Conservation (phyloP, 2,329 filamentous ascomycete species). For the Penicillium italicum region DNA sequence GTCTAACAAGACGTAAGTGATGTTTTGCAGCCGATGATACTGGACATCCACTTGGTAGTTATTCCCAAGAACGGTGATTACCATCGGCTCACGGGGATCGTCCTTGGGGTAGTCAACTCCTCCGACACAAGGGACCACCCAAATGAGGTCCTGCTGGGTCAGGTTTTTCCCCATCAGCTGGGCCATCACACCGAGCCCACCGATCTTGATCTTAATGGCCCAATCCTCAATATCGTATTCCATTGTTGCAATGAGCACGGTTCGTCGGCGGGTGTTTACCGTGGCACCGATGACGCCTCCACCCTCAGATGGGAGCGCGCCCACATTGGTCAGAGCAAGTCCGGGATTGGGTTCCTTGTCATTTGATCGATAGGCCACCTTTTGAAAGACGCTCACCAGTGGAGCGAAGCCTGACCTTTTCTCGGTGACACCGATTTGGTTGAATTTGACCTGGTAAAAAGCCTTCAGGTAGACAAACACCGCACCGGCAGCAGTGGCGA, state of each 20-base stretch:
- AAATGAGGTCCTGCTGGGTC: conserved; percentile 62
- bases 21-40: conserved; percentile 61
- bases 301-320: conserved; percentile 31
- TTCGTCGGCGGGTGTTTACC: conserved; percentile 42
- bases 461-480: conserved; percentile 58
- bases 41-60: conserved; percentile 61
- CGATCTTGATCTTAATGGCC: conserved; percentile 68
- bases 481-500: conserved; percentile 48
- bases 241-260: conserved; percentile 66
- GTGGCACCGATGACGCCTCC: conserved; percentile 27
- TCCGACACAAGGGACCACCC: conserved; percentile 60
- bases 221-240: conserved; percentile 70
- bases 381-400: conserved; percentile 16
- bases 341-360: neutral
- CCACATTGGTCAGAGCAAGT: conserved; percentile 14
- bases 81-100: conserved; percentile 57
- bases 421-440: conserved; percentile 54
- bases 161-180: conserved; percentile 65
- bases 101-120: conserved; percentile 64
- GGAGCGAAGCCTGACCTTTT: conserved; percentile 45
- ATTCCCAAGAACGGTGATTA: conserved; percentile 58
- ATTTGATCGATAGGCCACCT: conserved; percentile 2
- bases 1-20: conserved; percentile 65
- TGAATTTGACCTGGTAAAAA: conserved; percentile 64
- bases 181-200: conserved; percentile 67